Conservation (phyloP, 345 rosid species). For the Raphanus raphanistrum region DNA sequence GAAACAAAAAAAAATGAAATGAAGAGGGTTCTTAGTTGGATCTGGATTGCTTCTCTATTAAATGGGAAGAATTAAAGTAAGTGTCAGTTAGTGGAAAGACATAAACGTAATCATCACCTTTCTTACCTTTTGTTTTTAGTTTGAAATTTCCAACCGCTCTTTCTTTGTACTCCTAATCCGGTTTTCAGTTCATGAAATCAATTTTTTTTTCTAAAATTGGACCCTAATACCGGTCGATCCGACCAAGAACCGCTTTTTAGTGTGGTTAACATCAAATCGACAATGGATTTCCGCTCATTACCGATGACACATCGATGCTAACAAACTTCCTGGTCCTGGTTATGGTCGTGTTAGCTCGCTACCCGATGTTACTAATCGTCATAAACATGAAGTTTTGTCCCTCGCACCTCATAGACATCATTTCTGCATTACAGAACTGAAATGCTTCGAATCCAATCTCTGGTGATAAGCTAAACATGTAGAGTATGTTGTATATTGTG, state of each 20-base stretch:
- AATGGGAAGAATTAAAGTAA: constrained; percentile 1
- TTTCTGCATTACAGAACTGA: constrained; percentile 72
- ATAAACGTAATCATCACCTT: constrained; percentile 42
- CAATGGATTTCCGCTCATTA: constrained; percentile 84
- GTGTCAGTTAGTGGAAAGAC: constrained; percentile 39
- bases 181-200: neutral
- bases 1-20: neutral
- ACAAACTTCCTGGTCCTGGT: constrained; percentile 95
- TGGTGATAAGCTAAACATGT: constrained; percentile 83
- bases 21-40: constrained; percentile 21
- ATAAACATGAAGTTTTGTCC: constrained; percentile 95
- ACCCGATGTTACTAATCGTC: constrained; percentile 88
- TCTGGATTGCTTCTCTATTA: constrained; percentile 21
- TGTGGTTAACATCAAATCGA: constrained; percentile 31
- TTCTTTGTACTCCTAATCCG: constrained; percentile 5
- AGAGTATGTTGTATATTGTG: constrained; percentile 76
- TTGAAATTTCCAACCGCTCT: constrained; percentile 26
- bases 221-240: constrained; percentile 5
- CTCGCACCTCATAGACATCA: constrained; percentile 85
- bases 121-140: constrained; percentile 22
- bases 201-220: neutral
- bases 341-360: constrained; percentile 87
- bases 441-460: constrained; percentile 78
- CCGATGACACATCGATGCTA: constrained; percentile 36
- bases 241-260: neutral